Evolutionary conservation across 164 flowering plant genomes (phyloP), one percentile per base, ranked within the genome.

Genomic region (Brasenia schreberi): DNA sequence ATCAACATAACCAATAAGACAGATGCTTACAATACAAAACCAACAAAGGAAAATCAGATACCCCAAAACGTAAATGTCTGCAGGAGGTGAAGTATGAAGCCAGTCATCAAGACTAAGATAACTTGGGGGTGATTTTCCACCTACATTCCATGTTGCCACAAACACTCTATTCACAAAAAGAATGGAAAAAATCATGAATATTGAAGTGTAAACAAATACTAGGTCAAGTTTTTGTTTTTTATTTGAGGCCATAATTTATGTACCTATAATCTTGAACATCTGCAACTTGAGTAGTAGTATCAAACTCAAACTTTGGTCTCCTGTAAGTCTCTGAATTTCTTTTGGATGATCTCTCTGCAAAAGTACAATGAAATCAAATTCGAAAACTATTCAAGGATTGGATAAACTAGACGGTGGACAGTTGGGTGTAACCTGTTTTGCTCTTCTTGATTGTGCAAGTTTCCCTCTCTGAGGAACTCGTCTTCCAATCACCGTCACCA

Each of bases 71-170:
- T 91, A 95, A 64, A 95, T 85, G 72, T 95, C 99, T 23, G 96
- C 96, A 67, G 99, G 96, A 74, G 97, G 96, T 52, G 96, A 89
- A 16, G 94, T 72, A 69, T 88, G 96, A 64, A 95, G 96, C 99
- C 99, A 95, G 69, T 91, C 99, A 74, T 88, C 96, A 56, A 95
- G 84, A 74, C 70, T 85, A 72, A 95, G 76, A 76, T 81, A 65
- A 75, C 80, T 82, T 39, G 96, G 89, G 61, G 99, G 99, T 52
- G 99, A 87, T 76, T 89, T 95, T 70, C 99, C 99, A 64, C 92
- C 97, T 52, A 95, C 97, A 83, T 95, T 95, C 99, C 99, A 95
- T 63, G 99, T 95, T 60, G 97, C 95, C 65, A 83, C 94, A 79
- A 89, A 89, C 49, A 95, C 78, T 81, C 99, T 95, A 68, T 49